Conservation (phyloP, 495 filamentous ascomycete genomes). For the Pseudoneurospora amorphoporcata region DNA sequence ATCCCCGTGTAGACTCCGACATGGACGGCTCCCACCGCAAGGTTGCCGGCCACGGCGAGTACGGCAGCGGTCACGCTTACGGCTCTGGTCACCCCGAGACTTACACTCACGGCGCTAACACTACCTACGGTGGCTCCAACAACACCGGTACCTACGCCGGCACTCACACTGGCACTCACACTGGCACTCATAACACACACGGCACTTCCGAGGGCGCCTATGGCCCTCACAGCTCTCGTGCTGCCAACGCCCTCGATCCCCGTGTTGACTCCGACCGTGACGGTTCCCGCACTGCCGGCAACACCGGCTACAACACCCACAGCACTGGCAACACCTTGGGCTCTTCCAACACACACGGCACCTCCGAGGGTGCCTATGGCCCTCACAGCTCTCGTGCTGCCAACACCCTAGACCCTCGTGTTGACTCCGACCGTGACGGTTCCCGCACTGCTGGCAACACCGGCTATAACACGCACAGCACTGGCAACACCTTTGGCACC, state of each 20-base stretch:
- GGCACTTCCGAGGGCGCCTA: not conserved
- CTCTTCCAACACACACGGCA: constrained; percentile 1
- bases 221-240: constrained; percentile 7
- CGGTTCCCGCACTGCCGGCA: constrained; percentile 7
- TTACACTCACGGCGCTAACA: not conserved
- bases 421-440: constrained; percentile 28
- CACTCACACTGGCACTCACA: constrained; percentile 2
- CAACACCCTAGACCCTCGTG: constrained; percentile 39
- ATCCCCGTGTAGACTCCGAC: constrained; percentile 40
- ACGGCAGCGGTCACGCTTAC: constrained; percentile 2
- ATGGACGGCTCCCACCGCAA: constrained; percentile 8
- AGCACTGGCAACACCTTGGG: not conserved
- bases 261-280: constrained; percentile 32
- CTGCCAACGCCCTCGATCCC: constrained; percentile 39
- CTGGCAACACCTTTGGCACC: constrained; percentile 1
- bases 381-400: constrained; percentile 14
- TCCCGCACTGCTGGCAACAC: constrained; percentile 8
- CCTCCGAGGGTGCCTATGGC: not conserved
- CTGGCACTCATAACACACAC: constrained; percentile 4
- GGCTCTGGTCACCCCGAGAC: not conserved
- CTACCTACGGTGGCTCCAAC: constrained; percentile 12
- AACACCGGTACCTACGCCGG: constrained; percentile 2
- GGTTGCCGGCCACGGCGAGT: constrained; percentile 12
- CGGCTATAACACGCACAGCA: constrained; percentile 3
- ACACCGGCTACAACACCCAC: constrained; percentile 6